Evolutionary conservation across 306 rosid genomes (phyloP).

Genomic region (Cyclanthera cordifolia): DNA sequence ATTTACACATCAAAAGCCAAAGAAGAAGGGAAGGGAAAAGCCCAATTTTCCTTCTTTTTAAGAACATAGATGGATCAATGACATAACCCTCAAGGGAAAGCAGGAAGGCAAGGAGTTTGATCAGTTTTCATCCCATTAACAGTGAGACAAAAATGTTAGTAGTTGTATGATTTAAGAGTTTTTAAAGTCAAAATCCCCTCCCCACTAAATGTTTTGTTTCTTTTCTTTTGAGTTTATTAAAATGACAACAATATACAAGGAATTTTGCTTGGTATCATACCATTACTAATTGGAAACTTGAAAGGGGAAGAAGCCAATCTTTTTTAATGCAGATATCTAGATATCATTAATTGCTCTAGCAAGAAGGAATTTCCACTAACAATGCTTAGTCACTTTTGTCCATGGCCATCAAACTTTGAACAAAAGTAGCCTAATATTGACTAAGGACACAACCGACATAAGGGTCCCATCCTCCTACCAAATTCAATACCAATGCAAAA

Average conservation of each 20-base stretch:
- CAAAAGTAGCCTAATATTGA: background rate
- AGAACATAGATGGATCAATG: slow-evolving; percentile 6
- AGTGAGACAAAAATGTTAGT: background rate
- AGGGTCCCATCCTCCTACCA: slow-evolving; percentile 14
- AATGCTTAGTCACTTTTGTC: background rate
- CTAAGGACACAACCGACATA: background rate
- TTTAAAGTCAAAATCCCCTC: background rate
- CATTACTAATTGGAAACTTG: background rate
- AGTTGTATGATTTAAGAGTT: background rate
- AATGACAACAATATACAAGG: slow-evolving; percentile 8
- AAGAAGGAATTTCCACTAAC: slow-evolving; percentile 7
- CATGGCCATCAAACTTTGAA: slow-evolving; percentile 3
- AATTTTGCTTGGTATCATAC: slow-evolving; percentile 5
- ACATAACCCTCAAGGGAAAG: background rate
- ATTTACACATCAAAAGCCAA: background rate
- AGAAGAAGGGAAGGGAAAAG: background rate
- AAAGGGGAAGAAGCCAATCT: background rate
- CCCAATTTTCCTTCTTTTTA: background rate
- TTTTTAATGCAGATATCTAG: background rate
- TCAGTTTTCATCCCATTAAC: slow-evolving; percentile 7
- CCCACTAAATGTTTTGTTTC: background rate
- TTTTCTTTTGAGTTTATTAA: background rate
- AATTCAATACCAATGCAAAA: background rate
- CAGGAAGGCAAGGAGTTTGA: background rate
- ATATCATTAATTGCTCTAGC: slow-evolving; percentile 11